phyloP scores from a whole-genome alignment of 495 filamentous ascomycete genomes.

The Aspergillus bertholletiae region DNA sequence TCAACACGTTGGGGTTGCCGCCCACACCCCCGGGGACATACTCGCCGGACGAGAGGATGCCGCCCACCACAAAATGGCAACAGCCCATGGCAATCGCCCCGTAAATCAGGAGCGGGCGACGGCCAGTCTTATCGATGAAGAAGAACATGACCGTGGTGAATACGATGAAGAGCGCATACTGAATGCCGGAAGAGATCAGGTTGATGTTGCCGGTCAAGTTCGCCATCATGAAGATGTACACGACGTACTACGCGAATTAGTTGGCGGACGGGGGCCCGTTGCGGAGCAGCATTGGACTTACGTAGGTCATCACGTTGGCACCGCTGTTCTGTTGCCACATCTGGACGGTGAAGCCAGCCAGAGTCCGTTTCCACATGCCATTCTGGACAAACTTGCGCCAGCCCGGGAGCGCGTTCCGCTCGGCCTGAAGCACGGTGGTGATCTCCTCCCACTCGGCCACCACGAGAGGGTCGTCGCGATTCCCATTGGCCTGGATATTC shows the following conservation, averaged over 20 bases:
- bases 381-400: conserved; percentile 59
- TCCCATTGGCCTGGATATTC: conserved; percentile 56
- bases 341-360: conserved; percentile 57
- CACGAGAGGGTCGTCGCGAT: conserved; percentile 56
- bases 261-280: not conserved
- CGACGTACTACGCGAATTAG: conserved; percentile 40
- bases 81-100: conserved; percentile 61
- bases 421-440: conserved; percentile 49
- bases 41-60: conserved; percentile 26
- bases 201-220: conserved; percentile 48
- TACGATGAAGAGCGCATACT: conserved; percentile 66
- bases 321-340: conserved; percentile 60
- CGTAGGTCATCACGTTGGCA: conserved; percentile 56
- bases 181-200: conserved; percentile 58
- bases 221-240: conserved; percentile 60
- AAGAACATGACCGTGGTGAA: conserved; percentile 59
- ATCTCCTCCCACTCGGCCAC: conserved; percentile 62
- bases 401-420: conserved; percentile 49
- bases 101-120: conserved; percentile 58
- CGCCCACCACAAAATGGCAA: conserved; percentile 55
- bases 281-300: not conserved
- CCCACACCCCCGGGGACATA: conserved; percentile 47
- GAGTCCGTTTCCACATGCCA: conserved; percentile 63
- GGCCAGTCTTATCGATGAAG: conserved; percentile 63
- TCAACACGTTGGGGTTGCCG: conserved; percentile 59